Base-by-base conservation (phyloP, 768 basidiomycete genomes). In the Megacollybia marginata region DNA sequence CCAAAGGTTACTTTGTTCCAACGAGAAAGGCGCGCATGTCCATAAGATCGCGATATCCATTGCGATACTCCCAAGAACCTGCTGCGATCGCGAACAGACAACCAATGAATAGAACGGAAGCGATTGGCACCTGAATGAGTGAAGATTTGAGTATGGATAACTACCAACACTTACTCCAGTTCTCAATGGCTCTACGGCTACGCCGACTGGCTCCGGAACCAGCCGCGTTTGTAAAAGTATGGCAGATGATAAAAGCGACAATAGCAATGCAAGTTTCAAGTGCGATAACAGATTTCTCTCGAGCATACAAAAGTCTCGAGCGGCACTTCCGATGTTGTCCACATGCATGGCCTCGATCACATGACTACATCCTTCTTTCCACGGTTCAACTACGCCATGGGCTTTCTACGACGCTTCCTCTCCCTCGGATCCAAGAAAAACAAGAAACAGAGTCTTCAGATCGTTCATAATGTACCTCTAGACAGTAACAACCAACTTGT, bases 231-330 rank as follows among this genome's bases (percentile, higher is more conserved):
- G 73, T 9, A 88, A 73, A 12, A 89, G 65, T 47, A 83, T 66
- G 9, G 85, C 85, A 28, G 81, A 76, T 2, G 80, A 79, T 3
- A 87, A 63, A 1, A 88, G 67, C 8, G 77, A 75, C 28, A 89
- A 69, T 19, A 89, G 65, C 9, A 86, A 66, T 5, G 78, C 82
- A 23, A 88, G 72, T 57, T 80, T 85, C 48, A 85, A 52, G 59
- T 89, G 82, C 0, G 85, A 75, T 32, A 89, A 69, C 46, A 86
- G 67, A 56, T 89, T 88, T 47, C 87, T 74, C 62, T 88, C 87
- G 12, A 89, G 73, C 85, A 88, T 86, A 63, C 78, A 83, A 53
- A 79, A 86, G 60, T 89, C 87, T 58, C 85, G 72, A n/a, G 83
- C 83, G 6, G 70, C 69, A 55, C 85, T 83, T 42, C 80, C 80